A percentile compares a stretch with the other conserved stretches of the same genome.
Conservation (phyloP, 2,329 filamentous ascomycete species). For the Metarhizium guizhouense region DNA sequence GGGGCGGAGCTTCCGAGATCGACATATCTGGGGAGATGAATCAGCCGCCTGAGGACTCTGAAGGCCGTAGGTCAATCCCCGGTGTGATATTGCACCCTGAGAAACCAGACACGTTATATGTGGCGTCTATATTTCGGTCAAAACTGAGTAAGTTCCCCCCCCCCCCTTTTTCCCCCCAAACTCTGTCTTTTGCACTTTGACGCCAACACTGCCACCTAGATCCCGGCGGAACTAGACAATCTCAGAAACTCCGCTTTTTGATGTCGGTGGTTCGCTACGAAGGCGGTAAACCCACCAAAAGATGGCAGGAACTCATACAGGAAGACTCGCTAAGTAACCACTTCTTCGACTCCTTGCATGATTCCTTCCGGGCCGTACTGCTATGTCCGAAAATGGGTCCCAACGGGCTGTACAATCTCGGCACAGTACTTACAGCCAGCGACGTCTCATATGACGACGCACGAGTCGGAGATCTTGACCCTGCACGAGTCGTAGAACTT, state of each 20-base stretch:
- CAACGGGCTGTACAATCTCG: conserved; percentile 2
- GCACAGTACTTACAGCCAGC: not conserved
- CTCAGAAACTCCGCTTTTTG: not conserved
- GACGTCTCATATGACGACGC: not conserved
- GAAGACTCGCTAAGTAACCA: not conserved
- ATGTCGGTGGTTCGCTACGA: conserved; percentile 5
- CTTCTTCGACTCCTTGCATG: not conserved
- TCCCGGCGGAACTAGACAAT: not conserved
- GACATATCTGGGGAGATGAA: not conserved
- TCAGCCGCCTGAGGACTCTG: not conserved
- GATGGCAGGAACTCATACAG: not conserved
- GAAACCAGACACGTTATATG: not conserved
- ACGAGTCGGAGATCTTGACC: not conserved
- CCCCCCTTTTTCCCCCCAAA: too few relatives aligned
- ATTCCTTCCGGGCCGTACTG: not conserved
- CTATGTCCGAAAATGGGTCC: conserved; percentile 3
- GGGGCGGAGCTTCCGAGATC: conserved; percentile 10
- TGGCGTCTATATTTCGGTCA: not conserved
- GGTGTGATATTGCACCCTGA: conserved; percentile 6
- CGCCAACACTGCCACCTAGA: not conserved
- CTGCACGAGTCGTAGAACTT: not conserved
- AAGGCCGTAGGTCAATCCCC: not conserved
- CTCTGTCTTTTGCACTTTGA: not conserved
- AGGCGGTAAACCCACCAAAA: not conserved
- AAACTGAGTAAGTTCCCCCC: not conserved